Evolutionary conservation across 805 yeast genomes (phyloP).

Genomic region (Starmerella riodocensis): DNA sequence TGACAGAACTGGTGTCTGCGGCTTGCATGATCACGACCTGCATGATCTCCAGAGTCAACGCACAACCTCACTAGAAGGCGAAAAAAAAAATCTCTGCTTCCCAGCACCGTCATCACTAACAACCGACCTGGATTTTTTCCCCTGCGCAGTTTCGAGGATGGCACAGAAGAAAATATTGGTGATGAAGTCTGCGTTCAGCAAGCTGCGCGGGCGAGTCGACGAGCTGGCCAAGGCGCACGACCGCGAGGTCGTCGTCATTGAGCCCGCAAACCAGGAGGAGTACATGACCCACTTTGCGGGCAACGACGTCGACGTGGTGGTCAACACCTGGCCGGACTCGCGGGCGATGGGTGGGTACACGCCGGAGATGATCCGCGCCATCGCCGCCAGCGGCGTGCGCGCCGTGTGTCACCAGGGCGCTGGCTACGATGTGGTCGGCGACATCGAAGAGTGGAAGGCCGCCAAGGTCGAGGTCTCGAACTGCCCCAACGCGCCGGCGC

Average conservation of each 20-base stretch:
- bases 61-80: too few relatives aligned
- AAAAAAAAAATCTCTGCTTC: too few relatives aligned
- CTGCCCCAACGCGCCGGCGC: conserved; percentile 41
- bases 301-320: conserved; percentile 17
- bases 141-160: too few relatives aligned
- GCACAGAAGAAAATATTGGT: conserved; percentile 10
- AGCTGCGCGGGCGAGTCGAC: conserved; percentile 1
- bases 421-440: conserved; percentile 43
- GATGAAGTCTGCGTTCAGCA: conserved; percentile 6
- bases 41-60: too few relatives aligned
- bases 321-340: conserved; percentile 19
- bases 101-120: too few relatives aligned
- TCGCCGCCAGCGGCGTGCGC: conserved; percentile 20
- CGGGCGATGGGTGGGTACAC: conserved; percentile 19
- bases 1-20: too few relatives aligned
- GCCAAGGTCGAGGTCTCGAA: conserved; percentile 37
- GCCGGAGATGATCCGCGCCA: conserved; percentile 15
- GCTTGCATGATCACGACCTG: too few relatives aligned
- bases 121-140: too few relatives aligned
- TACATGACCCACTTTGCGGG: conserved; percentile 10
- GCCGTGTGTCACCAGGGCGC: conserved; percentile 41
- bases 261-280: conserved; percentile 16
- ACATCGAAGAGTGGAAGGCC: conserved; percentile 32
- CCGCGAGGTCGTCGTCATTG: conserved; percentile 10
- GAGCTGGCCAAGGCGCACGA: conserved; percentile 7